Percentiles rank a stretch among this genome's conserved stretches.
phyloP scores from a whole-genome alignment of 2,329 filamentous ascomycete species.

The Didymellaceae sp. region DNA sequence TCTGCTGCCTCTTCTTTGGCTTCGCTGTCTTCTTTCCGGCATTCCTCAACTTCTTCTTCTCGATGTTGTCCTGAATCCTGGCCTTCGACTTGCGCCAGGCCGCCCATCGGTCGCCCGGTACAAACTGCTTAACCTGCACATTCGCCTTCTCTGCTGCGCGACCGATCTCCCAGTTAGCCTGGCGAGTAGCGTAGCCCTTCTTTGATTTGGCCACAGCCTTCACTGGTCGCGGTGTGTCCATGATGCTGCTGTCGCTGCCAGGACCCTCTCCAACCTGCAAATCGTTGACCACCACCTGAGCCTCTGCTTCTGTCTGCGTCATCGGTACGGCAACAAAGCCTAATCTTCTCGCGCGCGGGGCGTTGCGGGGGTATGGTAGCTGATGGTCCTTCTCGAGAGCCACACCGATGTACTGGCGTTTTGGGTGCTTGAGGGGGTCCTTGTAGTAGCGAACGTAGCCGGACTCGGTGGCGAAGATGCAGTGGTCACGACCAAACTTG shows the following conservation, averaged over 20 bases:
- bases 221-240: slow-evolving; percentile 43
- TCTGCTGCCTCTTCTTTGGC: slow-evolving; percentile 38
- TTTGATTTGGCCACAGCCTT: slow-evolving; percentile 39
- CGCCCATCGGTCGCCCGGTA: slow-evolving; percentile 65
- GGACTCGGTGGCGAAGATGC: slow-evolving; percentile 82
- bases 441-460: slow-evolving; percentile 98
- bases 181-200: slow-evolving; percentile 68
- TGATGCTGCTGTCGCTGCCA: slow-evolving; percentile 31
- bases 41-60: slow-evolving; percentile 62
- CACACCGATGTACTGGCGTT: slow-evolving; percentile 93
- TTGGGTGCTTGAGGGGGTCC: slow-evolving; percentile 81
- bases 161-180: slow-evolving; percentile 73
- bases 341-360: slow-evolving; percentile 75
- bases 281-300: slow-evolving; percentile 27
- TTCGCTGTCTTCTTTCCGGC: slow-evolving; percentile 48
- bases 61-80: slow-evolving; percentile 59
- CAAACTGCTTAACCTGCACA: slow-evolving; percentile 62
- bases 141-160: slow-evolving; percentile 66
- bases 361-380: slow-evolving; percentile 77
- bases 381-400: slow-evolving; percentile 82
- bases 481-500: slow-evolving; percentile 94
- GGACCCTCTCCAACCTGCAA: slow-evolving; percentile 27
- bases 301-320: slow-evolving; percentile 34
- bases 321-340: slow-evolving; percentile 67
- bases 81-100: slow-evolving; percentile 68